Evolutionary conservation across 2,329 filamentous ascomycete species (phyloP), one percentile per base, ranked within the genome.

Genomic region (Boeremia lycopersici): DNA sequence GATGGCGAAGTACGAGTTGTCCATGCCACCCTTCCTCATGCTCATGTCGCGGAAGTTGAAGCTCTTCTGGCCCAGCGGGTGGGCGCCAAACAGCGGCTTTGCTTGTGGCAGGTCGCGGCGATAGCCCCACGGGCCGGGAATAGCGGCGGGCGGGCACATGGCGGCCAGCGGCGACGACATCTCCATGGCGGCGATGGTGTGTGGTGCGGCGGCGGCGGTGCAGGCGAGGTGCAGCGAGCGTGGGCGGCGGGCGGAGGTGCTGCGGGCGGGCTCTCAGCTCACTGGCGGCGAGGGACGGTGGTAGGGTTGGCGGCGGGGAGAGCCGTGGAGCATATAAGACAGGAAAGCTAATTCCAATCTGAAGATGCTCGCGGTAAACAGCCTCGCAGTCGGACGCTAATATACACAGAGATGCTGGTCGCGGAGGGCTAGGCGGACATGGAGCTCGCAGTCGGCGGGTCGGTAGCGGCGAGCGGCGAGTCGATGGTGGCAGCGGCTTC

Each of bases 101-200:
- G 81, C 80, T n/a, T 78, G 72, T 10, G 82, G 77, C 57, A 82
- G 74, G 67, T 87, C 84, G 56, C 80, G 76, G 64, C 79, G 77
- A 72, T 82, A 85, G 50, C 79, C 87, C 84, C 93, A 86, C 69
- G 82, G 75, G 65, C 86, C 82, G 65, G 85, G 80, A 77, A 83
- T 78, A 77, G 85, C 82, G 30, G 52, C 47, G 39, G 83, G 82
- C 53, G 88, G 91, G 80, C 92, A 91, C 88, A 98, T 90, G 53
- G 93, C 92, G 76, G 93, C 93, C 73, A 98, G 80, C 41, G 95
- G 95, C 68, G 95, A 98, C 39, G 93, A 97, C 62, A 90, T 88
- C 78, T 96, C 92, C 91, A 98, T 97, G 55, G 48, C 53, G 92
- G 96, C 56, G 88, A 87, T 78, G 96, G 41, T 13, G 38, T 34